These are phyloP conservation scores for Endogone sp. DNA, from an alignment of 192 early-diverging fungal species.

Conservation along the genomic window DNA sequence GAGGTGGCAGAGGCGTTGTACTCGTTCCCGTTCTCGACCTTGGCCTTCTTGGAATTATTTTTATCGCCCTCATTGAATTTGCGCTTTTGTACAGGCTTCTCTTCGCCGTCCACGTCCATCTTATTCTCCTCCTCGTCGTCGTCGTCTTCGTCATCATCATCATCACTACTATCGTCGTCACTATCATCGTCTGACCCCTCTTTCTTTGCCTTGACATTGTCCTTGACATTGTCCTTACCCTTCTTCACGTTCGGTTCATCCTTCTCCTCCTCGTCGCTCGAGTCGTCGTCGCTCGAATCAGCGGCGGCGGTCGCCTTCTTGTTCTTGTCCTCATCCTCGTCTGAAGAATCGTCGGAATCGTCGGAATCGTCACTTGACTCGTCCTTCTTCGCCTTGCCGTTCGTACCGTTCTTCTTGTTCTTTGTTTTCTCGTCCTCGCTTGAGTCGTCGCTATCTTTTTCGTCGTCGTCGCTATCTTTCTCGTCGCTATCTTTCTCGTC, in stretches of 20 bases:
- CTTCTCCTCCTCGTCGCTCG: slow-evolving; percentile 33
- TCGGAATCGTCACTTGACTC: slow-evolving; percentile 16
- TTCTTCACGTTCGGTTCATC: slow-evolving; percentile 12
- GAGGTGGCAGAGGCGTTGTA: slow-evolving; percentile 17
- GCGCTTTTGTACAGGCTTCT: slow-evolving; percentile 38
- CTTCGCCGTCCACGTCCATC: slow-evolving; percentile 37
- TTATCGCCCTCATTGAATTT: slow-evolving; percentile 42
- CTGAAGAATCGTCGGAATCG: slow-evolving; percentile 28
- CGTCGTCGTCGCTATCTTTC: slow-evolving; percentile 3
- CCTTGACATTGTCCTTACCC: slow-evolving; percentile 14
- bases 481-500: slow-evolving; percentile 8
- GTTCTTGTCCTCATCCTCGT: slow-evolving; percentile 7
- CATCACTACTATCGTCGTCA: slow-evolving; percentile 27
- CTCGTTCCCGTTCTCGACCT: slow-evolving; percentile 35
- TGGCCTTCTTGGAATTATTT: slow-evolving; percentile 45
- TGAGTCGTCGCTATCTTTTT: too few relatives aligned
- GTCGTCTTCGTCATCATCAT: slow-evolving; percentile 14
- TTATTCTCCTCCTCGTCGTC: slow-evolving; percentile 42
- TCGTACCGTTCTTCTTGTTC: neutral
- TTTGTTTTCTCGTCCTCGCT: neutral
- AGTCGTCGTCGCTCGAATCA: slow-evolving; percentile 38
- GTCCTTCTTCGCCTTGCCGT: neutral
- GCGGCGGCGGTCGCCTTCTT: slow-evolving; percentile 23
- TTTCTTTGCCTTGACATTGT: neutral
- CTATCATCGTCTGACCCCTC: slow-evolving; percentile 39